Evolutionary conservation across 352 stramenopile species (phyloP).

Genomic region (Pythium grandisporangium): DNA sequence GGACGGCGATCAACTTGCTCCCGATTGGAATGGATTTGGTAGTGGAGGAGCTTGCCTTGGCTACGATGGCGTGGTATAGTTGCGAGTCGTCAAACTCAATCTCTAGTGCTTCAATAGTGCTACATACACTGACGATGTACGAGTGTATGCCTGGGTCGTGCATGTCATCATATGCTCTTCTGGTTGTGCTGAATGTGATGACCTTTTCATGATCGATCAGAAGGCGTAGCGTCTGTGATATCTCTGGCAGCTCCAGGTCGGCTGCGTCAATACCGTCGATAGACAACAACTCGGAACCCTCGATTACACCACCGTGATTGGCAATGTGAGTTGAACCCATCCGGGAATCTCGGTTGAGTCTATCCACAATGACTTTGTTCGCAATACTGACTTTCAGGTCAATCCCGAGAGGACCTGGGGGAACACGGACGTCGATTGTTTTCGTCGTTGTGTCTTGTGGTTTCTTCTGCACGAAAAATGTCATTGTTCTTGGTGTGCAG

Average conservation of each 20-base stretch:
- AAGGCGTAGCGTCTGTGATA: constrained; percentile 25
- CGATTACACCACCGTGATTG: constrained; percentile 33
- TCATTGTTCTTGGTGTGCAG: constrained; percentile 24
- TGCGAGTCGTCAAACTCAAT: too few relatives aligned
- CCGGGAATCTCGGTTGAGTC: constrained; percentile 22
- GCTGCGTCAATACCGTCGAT: constrained; percentile 42
- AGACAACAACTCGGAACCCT: constrained; percentile 33
- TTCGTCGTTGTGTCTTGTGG: constrained; percentile 13
- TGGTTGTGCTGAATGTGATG: constrained; percentile 48
- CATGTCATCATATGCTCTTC: constrained; percentile 22
- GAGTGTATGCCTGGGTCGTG: constrained; percentile 5
- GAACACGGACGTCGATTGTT: constrained; percentile 24
- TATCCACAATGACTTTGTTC: constrained; percentile 34
- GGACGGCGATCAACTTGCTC: too few relatives aligned
- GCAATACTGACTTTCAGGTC: constrained; percentile 33
- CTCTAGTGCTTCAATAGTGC: too few relatives aligned
- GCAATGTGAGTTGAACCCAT: constrained; percentile 23
- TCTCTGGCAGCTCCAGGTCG: constrained; percentile 18
- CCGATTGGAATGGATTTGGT: constrained; percentile 24
- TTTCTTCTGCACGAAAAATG: constrained; percentile 12
- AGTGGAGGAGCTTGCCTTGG: constrained; percentile 5
- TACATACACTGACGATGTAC: background rate
- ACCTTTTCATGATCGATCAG: constrained; percentile 33
- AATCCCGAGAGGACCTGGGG: constrained; percentile 35
- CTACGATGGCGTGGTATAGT: constrained; percentile 16